Evolutionary conservation across 2,329 filamentous ascomycete genomes (phyloP).

Genomic region (Berkeleyomyces rouxiae): DNA sequence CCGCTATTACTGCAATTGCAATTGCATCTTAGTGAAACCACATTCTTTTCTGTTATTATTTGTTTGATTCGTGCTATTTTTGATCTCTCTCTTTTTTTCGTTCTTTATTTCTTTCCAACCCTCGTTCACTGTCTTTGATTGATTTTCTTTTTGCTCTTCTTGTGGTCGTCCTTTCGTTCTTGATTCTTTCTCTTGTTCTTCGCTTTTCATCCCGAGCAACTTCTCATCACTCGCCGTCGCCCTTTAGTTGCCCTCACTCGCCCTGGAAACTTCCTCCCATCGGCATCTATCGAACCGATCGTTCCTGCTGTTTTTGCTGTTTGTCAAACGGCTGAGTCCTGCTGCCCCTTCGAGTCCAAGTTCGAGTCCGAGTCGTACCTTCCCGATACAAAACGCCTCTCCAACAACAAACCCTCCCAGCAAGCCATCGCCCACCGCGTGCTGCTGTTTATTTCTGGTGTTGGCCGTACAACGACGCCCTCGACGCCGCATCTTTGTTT

Average conservation of each 20-base stretch:
- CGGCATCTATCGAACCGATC: background rate
- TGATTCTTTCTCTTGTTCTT: background rate
- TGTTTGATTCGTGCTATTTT: conserved; percentile 1
- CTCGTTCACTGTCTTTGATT: background rate
- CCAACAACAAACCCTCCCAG: too few relatives aligned
- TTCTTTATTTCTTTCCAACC: background rate
- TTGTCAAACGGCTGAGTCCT: background rate
- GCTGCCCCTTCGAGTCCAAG: background rate
- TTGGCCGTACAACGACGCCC: background rate
- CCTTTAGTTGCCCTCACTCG: background rate
- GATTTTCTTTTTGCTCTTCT: background rate
- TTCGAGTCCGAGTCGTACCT: background rate
- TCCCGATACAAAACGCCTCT: too few relatives aligned
- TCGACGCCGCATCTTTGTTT: background rate
- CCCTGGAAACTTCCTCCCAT: background rate
- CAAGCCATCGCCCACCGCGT: background rate
- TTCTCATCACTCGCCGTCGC: background rate
- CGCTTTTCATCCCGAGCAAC: background rate
- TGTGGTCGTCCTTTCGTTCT: background rate
- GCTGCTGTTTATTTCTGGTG: background rate
- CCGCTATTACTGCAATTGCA: conserved; percentile 4
- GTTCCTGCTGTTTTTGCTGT: background rate
- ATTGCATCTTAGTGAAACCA: conserved; percentile 1
- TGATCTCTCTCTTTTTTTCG: background rate
- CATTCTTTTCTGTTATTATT: conserved; percentile 3